Evolutionary conservation across 129 eudicot genomes (phyloP).

Genomic region (Ambrosia artemisiifolia): DNA sequence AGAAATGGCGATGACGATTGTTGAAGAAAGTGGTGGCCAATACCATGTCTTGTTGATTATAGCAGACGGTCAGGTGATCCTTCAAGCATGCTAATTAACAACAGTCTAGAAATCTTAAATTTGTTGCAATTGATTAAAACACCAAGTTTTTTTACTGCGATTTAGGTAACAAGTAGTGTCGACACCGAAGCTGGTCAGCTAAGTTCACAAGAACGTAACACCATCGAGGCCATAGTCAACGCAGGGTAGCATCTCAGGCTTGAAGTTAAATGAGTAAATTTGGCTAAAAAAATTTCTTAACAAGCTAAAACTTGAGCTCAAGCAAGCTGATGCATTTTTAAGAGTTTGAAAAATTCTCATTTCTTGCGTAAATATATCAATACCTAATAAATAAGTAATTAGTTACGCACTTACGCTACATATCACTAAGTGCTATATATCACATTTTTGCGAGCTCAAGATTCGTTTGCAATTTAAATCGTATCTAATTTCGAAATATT

Average conservation of each 20-base stretch:
- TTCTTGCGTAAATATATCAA: no score
- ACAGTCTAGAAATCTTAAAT: neutral
- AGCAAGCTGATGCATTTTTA: no score
- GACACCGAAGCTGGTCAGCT: conserved; percentile 44
- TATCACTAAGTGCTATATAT: no score
- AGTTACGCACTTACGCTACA: no score
- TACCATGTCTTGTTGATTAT: conserved; percentile 74
- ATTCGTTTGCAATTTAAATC: no score
- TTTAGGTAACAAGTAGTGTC: conserved; percentile 66
- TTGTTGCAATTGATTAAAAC: neutral
- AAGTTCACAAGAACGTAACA: conserved; percentile 67
- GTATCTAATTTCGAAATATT: no score
- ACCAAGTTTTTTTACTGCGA: neutral
- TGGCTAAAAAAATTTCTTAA: no score
- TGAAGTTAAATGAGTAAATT: no score
- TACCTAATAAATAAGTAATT: no score
- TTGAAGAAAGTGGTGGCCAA: conserved; percentile 72
- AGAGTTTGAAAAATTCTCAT: no score
- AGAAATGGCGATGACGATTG: conserved; percentile 64
- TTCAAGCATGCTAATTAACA: neutral
- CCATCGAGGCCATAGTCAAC: conserved; percentile 72
- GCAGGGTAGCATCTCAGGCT: conserved; percentile 50
- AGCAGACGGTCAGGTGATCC: conserved; percentile 74
- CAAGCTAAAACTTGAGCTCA: no score
- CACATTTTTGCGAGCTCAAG: no score